These are phyloP conservation scores for Syzygium syzygioides DNA, from an alignment of 441 rosid species.

Conservation along the genomic window DNA sequence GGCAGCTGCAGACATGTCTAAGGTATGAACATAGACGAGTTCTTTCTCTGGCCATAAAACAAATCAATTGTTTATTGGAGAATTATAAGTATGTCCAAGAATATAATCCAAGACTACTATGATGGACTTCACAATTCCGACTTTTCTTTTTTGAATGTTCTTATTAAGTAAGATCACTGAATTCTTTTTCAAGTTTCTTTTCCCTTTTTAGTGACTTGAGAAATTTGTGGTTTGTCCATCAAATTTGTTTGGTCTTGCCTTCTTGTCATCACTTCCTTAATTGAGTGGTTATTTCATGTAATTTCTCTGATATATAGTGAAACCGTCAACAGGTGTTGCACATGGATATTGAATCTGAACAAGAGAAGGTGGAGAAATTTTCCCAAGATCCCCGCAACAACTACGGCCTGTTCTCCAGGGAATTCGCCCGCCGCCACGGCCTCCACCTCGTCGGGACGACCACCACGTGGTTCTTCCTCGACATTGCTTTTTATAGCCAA, in stretches of 20 bases:
- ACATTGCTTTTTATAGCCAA: constrained; percentile 47
- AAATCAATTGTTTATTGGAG: background rate
- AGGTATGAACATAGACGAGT: constrained; percentile 8
- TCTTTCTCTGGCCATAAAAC: background rate
- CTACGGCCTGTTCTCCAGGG: constrained; percentile 43
- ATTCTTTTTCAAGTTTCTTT: background rate
- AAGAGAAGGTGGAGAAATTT: constrained; percentile 16
- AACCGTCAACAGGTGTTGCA: constrained; percentile 16
- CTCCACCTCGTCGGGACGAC: constrained; percentile 45
- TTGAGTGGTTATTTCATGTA: background rate
- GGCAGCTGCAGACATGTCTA: constrained; percentile 55
- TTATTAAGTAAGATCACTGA: background rate
- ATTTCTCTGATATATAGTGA: background rate
- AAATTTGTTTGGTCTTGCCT: background rate
- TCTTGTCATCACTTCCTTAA: background rate
- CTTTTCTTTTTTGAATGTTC: background rate
- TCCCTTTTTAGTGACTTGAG: background rate
- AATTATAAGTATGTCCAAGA: background rate
- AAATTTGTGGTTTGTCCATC: background rate
- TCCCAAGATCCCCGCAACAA: constrained; percentile 1
- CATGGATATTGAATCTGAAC: constrained; percentile 31
- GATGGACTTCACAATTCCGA: background rate
- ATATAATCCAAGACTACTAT: background rate
- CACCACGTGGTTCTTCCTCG: constrained; percentile 50
- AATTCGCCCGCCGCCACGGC: constrained; percentile 44